Percentiles rank a stretch among this genome's conserved stretches.
Conservation (phyloP, 2,329 filamentous ascomycete species). For the Elsinoe batatas region DNA sequence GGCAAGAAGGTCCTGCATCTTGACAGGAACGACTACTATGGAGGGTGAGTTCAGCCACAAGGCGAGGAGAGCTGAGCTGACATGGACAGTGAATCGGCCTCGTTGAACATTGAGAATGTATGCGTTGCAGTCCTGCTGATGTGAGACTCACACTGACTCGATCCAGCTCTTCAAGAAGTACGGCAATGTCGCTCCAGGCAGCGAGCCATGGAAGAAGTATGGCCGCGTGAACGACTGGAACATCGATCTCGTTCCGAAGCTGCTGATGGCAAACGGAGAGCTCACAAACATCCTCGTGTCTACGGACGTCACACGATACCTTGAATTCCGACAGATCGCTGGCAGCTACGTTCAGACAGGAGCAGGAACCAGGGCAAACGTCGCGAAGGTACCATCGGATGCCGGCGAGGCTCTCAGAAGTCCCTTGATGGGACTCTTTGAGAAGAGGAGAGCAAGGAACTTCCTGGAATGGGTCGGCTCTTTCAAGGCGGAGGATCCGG, state of each 20-base stretch:
- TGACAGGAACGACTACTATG: constrained; percentile 96
- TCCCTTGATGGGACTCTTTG: constrained; percentile 91
- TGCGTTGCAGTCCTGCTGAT: constrained; percentile 20
- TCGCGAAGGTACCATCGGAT: constrained; percentile 94
- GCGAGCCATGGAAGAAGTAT: constrained; percentile 97
- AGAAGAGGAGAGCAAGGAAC: constrained; percentile 93
- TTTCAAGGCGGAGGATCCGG: constrained; percentile 71
- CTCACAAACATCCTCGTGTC: constrained; percentile 97
- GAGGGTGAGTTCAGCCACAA: constrained; percentile 56
- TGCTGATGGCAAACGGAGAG: constrained; percentile 97
- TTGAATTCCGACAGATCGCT: constrained; percentile 58
- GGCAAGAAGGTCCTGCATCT: constrained; percentile 99
- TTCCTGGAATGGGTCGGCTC: constrained; percentile 93
- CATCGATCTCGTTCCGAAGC: constrained; percentile 95
- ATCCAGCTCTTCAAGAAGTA: constrained; percentile 90
- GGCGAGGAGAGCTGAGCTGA: constrained; percentile 17
- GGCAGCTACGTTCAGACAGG: constrained; percentile 96
- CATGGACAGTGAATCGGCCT: constrained; percentile 70
- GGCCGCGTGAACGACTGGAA: constrained; percentile 97
- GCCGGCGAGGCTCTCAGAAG: constrained; percentile 83
- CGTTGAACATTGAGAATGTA: constrained; percentile 91
- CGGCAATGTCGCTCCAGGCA: constrained; percentile 65
- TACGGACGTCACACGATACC: constrained; percentile 57
- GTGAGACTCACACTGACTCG: constrained; percentile 26
- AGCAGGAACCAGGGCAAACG: constrained; percentile 68